Percentiles rank a stretch among this genome's conserved stretches.
Evolutionary conservation across 768 basidiomycete genomes (phyloP).

Genomic region (Psilocybe cyanescens): DNA sequence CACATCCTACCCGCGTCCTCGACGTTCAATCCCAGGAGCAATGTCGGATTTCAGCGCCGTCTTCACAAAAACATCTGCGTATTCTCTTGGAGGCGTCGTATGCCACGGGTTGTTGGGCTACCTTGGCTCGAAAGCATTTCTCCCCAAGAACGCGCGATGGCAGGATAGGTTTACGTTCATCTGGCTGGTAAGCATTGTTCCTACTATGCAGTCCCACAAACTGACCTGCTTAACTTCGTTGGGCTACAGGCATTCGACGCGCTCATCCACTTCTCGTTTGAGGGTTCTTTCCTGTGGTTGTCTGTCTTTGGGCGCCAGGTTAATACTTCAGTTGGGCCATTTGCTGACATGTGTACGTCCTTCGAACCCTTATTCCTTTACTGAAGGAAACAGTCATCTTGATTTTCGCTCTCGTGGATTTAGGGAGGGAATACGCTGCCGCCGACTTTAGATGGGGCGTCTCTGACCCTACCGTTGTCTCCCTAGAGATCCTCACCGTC

Average conservation of each 20-base stretch:
- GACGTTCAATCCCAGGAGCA: background rate
- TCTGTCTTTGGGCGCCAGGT: constrained; percentile 78
- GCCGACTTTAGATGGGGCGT: constrained; percentile 86
- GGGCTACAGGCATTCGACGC: constrained; percentile 71
- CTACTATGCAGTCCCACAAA: background rate
- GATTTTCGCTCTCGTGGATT: background rate
- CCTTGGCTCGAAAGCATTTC: constrained; percentile 52
- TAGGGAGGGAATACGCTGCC: constrained; percentile 81
- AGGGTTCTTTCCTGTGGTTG: constrained; percentile 81
- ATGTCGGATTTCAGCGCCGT: constrained; percentile 23
- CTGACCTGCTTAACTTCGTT: background rate
- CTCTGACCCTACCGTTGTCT: constrained; percentile 79
- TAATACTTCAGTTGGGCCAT: constrained; percentile 65
- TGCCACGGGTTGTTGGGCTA: constrained; percentile 54
- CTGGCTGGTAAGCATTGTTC: constrained; percentile 61
- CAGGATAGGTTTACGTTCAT: constrained; percentile 75
- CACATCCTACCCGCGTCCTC: background rate
- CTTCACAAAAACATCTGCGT: constrained; percentile 54
- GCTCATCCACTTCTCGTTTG: constrained; percentile 77
- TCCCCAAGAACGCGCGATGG: constrained; percentile 67
- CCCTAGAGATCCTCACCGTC: constrained; percentile 84
- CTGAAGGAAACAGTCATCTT: background rate
- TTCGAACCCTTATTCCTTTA: background rate
- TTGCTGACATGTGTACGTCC: constrained; percentile 76
- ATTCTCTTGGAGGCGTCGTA: constrained; percentile 65